Evolutionary conservation across 192 early-diverging fungal genomes (phyloP).

Genomic region (Jimgerdemannia flammicorona): DNA sequence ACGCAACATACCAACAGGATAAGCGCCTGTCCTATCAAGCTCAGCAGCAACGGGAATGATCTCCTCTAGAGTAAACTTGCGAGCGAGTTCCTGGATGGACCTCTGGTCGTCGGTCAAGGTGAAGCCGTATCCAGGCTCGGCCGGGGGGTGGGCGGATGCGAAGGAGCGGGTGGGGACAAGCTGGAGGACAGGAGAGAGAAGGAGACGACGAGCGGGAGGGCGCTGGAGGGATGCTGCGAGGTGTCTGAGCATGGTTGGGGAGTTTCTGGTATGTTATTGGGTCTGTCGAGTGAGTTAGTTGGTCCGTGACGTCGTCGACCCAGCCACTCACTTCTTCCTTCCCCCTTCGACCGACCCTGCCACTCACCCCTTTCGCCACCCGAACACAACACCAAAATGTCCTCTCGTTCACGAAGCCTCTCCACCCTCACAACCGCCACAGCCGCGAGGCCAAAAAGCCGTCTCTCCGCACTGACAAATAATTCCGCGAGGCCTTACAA

Average conservation of each 20-base stretch:
- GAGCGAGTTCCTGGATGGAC: slow-evolving; percentile 84
- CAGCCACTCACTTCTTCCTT: no score
- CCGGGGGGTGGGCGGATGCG: background rate
- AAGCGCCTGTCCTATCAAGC: slow-evolving; percentile 92
- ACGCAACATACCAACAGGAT: slow-evolving; percentile 64
- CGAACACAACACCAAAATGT: background rate
- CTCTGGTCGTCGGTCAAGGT: slow-evolving; percentile 79
- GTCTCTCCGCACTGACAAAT: background rate
- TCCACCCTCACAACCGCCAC: background rate
- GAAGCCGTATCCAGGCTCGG: slow-evolving; percentile 40
- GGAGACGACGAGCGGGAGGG: background rate
- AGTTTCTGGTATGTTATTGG: background rate
- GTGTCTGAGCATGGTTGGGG: background rate
- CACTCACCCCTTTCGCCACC: no score
- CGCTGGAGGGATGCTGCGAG: background rate
- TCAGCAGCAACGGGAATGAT: slow-evolving; percentile 90
- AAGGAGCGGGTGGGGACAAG: slow-evolving; percentile 2
- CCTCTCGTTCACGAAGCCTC: background rate
- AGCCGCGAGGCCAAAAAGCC: background rate
- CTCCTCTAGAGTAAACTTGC: slow-evolving; percentile 85
- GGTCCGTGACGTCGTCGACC: no score
- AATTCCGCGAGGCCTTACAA: background rate
- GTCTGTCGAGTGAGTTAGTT: no score
- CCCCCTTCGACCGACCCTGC: no score
- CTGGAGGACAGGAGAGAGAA: background rate